Evolutionary conservation across 2,329 filamentous ascomycete genomes (phyloP), one percentile per base, ranked within the genome.

Genomic region (Massarina eburnea): DNA sequence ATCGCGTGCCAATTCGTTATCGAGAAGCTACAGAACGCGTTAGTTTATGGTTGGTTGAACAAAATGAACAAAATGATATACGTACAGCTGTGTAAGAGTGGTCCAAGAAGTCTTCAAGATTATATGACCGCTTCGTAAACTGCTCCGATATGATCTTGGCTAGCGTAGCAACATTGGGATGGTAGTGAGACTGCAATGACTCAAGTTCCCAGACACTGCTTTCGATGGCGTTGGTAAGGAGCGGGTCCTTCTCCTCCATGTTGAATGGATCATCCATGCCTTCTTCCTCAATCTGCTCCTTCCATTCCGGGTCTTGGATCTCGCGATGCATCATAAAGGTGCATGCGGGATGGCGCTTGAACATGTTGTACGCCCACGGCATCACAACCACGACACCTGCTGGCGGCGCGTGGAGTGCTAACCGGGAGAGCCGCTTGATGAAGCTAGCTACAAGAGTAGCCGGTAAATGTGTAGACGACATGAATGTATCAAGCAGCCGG

Each of bases 321-420:
- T 83, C 83, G 43, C 94, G 84, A 69, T 99, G 95, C 56, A 99
- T 82, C 91, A 99, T 95, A 62, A 96, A 97, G 0, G 92, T 95
- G 64, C 90, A 95, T 1, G 85, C 84, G 1, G 92, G 92, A 67
- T 99, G 94, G 55, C 81, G 82, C 71, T 89, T 94, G 67, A 99
- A 80, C 57, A 96, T 80, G 71, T 99, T 99, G 77, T 99, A 99
- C 41, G 92, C 85, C 84, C 90, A 96, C 1, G 94, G 95, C 8
- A 97, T 79, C 36, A 96, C 84, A 43, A 85, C 86, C 14, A 97
- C 91, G 42, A 97, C 87, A 22, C 90, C 91, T 26, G 89, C 84
- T 2, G 95, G 94, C 2, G 95, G 92, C 0, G 90, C 91, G 62
- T 89, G 85, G n/a, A 99, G 79, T 14, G 89, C 82, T 29, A 97